Evolutionary conservation across 345 rosid species (phyloP), one percentile per base, ranked within the genome.

Genomic region (Xanthoceras sorbifolium): DNA sequence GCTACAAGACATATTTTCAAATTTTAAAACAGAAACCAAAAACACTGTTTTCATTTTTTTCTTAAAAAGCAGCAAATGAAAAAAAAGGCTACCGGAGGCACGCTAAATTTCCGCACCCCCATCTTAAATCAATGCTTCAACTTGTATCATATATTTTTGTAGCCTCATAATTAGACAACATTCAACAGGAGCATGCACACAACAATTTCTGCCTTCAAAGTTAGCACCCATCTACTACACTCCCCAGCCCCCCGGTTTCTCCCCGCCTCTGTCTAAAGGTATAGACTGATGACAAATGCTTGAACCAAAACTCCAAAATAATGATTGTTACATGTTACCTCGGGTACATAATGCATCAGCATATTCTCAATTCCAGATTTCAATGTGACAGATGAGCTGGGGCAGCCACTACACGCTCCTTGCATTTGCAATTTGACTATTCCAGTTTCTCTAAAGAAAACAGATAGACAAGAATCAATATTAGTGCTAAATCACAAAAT

Each of bases 371-470:
- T 96, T 72, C 98, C 98, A 71, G 98, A 96, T 88, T 96, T 96
- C 86, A 96, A 79, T 67, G 99, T 96, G 78, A 96, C 98, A 23
- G 99, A 88, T 67, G 98, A 96, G 82, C 98, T 96, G 23, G 98
- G 99, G 83, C 99, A 96, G 76, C 99, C 99, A 59, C 98, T 96
- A 83, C 99, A 96, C 40, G 98, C 98, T 82, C 98, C 97, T 87
- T 96, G 98, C 99, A 96, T 93, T 78, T 84, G 79, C 88, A 96
- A 87, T 86, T 90, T 96, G 78, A 96, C 98, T 64, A 90, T 76
- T 71, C 98, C 97, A 40, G 94, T 93, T 80, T 96, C 97, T 72
- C 98, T 96, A 61, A 7, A 76, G 31, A 77, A 74, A 70, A 77
- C 67, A 82, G 82, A 78, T 10, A 73, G 26, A 34, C 9, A 55